These are phyloP conservation scores for Globisporangium sylvaticum DNA, from an alignment of 352 stramenopile genomes.

Conservation along the genomic window DNA sequence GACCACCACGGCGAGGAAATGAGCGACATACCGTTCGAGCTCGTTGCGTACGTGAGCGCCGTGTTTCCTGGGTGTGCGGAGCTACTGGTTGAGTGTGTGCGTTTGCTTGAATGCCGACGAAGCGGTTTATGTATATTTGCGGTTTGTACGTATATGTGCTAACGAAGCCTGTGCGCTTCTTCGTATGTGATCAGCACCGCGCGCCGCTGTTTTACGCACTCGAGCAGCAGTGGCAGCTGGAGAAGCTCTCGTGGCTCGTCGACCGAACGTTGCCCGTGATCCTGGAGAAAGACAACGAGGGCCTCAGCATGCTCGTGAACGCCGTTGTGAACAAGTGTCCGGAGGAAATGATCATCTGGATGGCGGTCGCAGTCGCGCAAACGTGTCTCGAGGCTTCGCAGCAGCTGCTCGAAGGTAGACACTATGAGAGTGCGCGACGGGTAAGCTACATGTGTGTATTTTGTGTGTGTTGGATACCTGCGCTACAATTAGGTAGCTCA, in stretches of 20 bases:
- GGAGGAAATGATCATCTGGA: constrained; percentile 47
- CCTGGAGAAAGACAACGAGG: constrained; percentile 44
- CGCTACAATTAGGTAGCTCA: too few species aligned
- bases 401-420: constrained; percentile 27
- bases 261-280: constrained; percentile 32
- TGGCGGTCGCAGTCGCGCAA: constrained; percentile 46
- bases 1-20: constrained; percentile 10
- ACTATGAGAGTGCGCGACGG: constrained; percentile 51
- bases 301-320: constrained; percentile 35
- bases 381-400: constrained; percentile 20
- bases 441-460: too few species aligned
- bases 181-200: constrained; percentile 15
- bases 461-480: too few species aligned
- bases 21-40: constrained; percentile 25
- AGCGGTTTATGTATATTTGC: not conserved
- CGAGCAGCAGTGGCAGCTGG: constrained; percentile 32
- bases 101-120: not conserved
- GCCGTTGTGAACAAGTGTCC: constrained; percentile 37
- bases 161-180: not conserved
- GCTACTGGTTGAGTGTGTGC: constrained; percentile 29
- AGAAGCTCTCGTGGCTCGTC: constrained; percentile 53
- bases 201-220: constrained; percentile 42
- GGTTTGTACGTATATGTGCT: not conserved
- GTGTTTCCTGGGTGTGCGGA: constrained; percentile 19
- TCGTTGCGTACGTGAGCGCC: constrained; percentile 27